Evolutionary conservation across 352 stramenopile species (phyloP).

Genomic region (Phytophthora podocarpi): DNA sequence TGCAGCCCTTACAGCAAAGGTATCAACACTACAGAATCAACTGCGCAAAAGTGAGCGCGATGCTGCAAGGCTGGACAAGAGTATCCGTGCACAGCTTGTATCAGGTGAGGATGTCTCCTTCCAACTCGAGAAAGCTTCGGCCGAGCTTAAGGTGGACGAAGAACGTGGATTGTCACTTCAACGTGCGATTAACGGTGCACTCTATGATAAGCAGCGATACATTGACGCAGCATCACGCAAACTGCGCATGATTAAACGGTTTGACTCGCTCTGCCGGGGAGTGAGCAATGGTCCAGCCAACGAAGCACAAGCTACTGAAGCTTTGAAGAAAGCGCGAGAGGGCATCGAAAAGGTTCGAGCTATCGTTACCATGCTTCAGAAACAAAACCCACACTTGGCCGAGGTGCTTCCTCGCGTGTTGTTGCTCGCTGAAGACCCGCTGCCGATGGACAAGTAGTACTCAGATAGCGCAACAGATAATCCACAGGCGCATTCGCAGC

Average conservation of each 20-base stretch:
- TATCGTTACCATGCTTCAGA: constrained; percentile 63
- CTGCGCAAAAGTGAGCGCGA: constrained; percentile 75
- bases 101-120: constrained; percentile 70
- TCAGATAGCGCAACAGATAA: neutral
- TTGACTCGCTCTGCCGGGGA: constrained; percentile 62
- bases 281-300: constrained; percentile 42
- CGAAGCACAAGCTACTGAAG: constrained; percentile 55
- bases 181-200: constrained; percentile 78
- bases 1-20: constrained; percentile 84
- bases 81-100: constrained; percentile 65
- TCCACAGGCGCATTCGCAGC: neutral
- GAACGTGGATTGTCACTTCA: constrained; percentile 72
- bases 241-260: constrained; percentile 71
- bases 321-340: constrained; percentile 55
- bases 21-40: constrained; percentile 79
- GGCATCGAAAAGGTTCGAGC: constrained; percentile 58
- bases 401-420: constrained; percentile 86
- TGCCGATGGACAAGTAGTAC: constrained; percentile 29
- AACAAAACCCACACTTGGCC: constrained; percentile 75
- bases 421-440: constrained; percentile 78
- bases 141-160: constrained; percentile 83
- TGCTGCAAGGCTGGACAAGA: constrained; percentile 61
- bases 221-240: constrained; percentile 78
- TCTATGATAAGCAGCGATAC: constrained; percentile 93
- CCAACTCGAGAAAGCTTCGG: constrained; percentile 75